Evolutionary conservation across 306 rosid species (phyloP).

Genomic region (Trichosanthes cucumerina): DNA sequence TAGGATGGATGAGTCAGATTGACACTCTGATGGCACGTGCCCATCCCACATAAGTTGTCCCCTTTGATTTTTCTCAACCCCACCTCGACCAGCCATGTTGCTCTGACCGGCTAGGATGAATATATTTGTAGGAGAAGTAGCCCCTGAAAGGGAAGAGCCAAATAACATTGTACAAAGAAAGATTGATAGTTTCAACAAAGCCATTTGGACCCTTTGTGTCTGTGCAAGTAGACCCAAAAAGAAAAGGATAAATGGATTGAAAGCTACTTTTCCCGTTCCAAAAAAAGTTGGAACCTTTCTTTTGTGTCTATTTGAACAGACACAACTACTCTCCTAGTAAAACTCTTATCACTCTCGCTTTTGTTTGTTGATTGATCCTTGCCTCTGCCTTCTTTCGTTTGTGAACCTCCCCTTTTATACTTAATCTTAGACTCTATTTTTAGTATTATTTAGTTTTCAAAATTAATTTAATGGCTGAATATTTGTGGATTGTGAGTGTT

Average conservation of each 20-base stretch:
- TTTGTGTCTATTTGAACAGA: too few species aligned
- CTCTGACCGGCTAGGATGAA: background rate
- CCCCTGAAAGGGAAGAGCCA: background rate
- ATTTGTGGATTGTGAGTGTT: too few species aligned
- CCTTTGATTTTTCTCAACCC: background rate
- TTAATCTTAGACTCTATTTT: too few species aligned
- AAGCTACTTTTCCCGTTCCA: background rate
- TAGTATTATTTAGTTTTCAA: too few species aligned
- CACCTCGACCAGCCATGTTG: constrained; percentile 11
- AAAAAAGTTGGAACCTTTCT: background rate
- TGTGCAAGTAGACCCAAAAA: background rate
- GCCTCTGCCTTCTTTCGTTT: too few species aligned
- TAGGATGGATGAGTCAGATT: background rate
- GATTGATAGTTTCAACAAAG: background rate
- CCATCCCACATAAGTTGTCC: background rate
- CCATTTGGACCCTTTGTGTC: background rate
- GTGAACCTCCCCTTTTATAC: too few species aligned
- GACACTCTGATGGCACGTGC: background rate
- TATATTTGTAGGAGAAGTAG: background rate
- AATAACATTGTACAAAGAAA: background rate
- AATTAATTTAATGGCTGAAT: too few species aligned
- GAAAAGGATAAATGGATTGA: background rate
- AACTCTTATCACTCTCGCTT: too few species aligned
- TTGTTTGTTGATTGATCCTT: too few species aligned
- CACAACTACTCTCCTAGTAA: too few species aligned